phyloP scores from a whole-genome alignment of 805 yeast genomes.

The Saccharomycopsis olivae region DNA sequence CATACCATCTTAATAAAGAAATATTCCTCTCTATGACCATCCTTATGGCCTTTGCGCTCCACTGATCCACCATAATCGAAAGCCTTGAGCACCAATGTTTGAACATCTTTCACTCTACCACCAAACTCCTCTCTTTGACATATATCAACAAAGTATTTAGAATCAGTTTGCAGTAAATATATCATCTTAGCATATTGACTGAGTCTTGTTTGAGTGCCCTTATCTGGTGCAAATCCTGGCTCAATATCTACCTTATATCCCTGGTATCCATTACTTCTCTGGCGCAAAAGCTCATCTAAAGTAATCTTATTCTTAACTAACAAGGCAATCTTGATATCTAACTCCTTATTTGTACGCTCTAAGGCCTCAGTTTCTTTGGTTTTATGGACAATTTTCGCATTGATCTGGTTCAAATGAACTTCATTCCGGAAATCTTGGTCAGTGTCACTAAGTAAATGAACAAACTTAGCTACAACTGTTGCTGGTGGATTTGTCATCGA shows the following conservation, averaged over 20 bases:
- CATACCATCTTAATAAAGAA: constrained; percentile 51
- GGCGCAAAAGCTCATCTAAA: constrained; percentile 50
- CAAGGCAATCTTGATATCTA: constrained; percentile 69
- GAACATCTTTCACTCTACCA: constrained; percentile 19
- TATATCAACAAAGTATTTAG: constrained; percentile 50
- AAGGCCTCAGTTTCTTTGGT: constrained; percentile 59
- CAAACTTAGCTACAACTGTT: constrained; percentile 64
- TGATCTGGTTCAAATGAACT: constrained; percentile 50
- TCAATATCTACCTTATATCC: constrained; percentile 16
- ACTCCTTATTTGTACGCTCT: constrained; percentile 63
- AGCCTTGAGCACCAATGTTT: constrained; percentile 27
- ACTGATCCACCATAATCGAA: constrained; percentile 22
- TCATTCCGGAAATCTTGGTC: constrained; percentile 75
- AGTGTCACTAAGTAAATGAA: constrained; percentile 60
- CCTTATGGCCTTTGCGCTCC: neutral
- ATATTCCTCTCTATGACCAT: constrained; percentile 56
- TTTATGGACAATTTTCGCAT: constrained; percentile 58
- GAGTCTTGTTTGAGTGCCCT: constrained; percentile 34
- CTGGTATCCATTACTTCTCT: constrained; percentile 27
- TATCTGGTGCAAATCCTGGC: constrained; percentile 20
- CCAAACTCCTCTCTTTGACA: constrained; percentile 21
- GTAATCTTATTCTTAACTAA: constrained; percentile 73
- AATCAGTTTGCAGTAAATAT: constrained; percentile 76
- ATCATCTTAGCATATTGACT: constrained; percentile 70
- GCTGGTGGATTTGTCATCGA: constrained; percentile 69